Evolutionary conservation across 1,284 basidiomycete genomes (phyloP), one percentile per base, ranked within the genome.

Genomic region (Austroboletus novae-zelandiae): DNA sequence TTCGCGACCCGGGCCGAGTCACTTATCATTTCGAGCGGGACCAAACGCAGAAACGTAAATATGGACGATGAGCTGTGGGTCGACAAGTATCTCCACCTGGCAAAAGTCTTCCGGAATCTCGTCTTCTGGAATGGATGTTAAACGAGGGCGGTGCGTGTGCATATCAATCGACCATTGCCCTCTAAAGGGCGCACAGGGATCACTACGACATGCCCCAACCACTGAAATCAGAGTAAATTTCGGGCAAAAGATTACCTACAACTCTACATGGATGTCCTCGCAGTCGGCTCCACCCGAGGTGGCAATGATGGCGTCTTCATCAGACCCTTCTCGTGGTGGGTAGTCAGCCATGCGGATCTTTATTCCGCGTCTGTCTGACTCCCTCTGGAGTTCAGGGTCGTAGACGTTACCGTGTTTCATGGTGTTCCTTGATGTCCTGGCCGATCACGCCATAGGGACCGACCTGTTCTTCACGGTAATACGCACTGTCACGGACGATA

Each of bases 361-460:
- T 11, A 45, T 20, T 10, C 23, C 31, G 13, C 52, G 47, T 30
- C 46, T 57, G 39, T 58, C 50, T 13, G 63, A 25, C 23, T 64
- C 58, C 1, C n/a, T 3, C 43, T 63, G 60, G 39, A 65, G 66
- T 2, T 49, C 42, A 1, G 48, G 10, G 23, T 69, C 63, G 15
- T 67, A 66, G n/a, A 69, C 45, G 17, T 63, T 67, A 18, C 62
- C 60, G 3, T 53, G 46, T 2, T 45, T 29, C 2, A 69, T 2
- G 20, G 20, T 23, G 30, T 8, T 57, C 45, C 1, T 60, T 61
- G 3, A 57, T 57, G 20, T 48, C 54, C 31, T 40, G 54, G 39
- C 67, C 48, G 35, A 69, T 9, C 4, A 17, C 47, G 4, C 66
- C 66, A 40, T 50, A 69, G 9, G 54, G 7, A 5, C 64, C 67